Conservation (phyloP, 2,329 filamentous ascomycete species). For the Plectosphaerella cucumerina region DNA sequence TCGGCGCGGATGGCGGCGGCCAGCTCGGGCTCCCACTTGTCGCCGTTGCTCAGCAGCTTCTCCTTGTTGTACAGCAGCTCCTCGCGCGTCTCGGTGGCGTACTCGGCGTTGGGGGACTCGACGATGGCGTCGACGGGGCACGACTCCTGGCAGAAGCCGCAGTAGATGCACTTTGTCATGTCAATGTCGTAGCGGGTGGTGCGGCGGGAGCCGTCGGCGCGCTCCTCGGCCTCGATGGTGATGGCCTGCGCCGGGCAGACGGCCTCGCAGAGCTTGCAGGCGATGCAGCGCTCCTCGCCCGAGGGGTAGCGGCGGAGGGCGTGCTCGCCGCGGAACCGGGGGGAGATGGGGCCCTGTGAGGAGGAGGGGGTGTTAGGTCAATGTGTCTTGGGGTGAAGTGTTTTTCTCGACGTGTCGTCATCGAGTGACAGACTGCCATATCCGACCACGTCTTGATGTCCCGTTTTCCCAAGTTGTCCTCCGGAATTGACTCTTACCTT, state of each 20-base stretch:
- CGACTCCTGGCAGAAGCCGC: conserved; percentile 97
- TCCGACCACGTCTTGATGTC: not conserved
- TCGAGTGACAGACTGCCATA: not conserved
- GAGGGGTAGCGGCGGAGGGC: conserved; percentile 93
- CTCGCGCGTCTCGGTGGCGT: conserved; percentile 69
- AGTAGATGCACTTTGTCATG: conserved; percentile 99
- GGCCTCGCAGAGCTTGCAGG: conserved; percentile 98
- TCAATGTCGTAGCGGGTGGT: conserved; percentile 99
- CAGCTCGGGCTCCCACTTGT: conserved; percentile 97
- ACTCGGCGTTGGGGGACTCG: conserved; percentile 60
- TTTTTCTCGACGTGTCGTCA: not conserved
- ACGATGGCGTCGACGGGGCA: conserved; percentile 94
- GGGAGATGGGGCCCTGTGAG: conserved; percentile 80
- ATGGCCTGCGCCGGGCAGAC: conserved; percentile 96
- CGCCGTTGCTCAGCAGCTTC: conserved; percentile 83
- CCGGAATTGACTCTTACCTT: conserved; percentile 57
- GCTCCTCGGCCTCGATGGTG: conserved; percentile 98
- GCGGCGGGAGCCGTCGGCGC: conserved; percentile 88
- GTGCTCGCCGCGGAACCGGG: conserved; percentile 97
- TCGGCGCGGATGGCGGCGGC: conserved; percentile 90
- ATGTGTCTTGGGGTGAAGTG: no score
- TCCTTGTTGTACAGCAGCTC: conserved; percentile 98
- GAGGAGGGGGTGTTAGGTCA: conserved; percentile 15
- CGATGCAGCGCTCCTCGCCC: conserved; percentile 97
- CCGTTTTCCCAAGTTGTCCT: not conserved